Base-by-base conservation (phyloP, 2,329 filamentous ascomycete genomes). In the Fusarium albidum region DNA sequence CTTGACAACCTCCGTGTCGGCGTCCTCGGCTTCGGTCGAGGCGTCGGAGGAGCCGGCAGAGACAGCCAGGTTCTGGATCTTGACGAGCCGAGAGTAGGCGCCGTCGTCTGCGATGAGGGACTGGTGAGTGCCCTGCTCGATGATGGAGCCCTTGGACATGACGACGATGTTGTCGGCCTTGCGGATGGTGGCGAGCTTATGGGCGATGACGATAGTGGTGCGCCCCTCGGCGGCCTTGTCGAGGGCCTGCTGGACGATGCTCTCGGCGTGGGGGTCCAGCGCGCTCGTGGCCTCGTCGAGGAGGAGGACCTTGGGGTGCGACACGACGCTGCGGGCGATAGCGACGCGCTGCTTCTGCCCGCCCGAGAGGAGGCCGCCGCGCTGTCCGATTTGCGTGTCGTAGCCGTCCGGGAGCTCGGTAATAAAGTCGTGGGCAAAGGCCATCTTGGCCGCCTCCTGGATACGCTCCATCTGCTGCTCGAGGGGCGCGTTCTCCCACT, bases 271-370 rank as follows among this genome's bases (percentile, higher is more conserved):
- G 1, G 73, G 68, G 40, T 77, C 73, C 18, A 77, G 67, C 9
- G 85, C 83, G 39, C 81, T 85, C 0, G 86, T 89, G 2, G 86
- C 86, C 69, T 89, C 86, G 59, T 89, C 86, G 2, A 89, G 73
- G 13, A 89, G 80, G 3, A 89, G 75, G 18, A 89, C 83, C 2
- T 76, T 75, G 0, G 86, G 85, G 35, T 84, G 73, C 15, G 82
- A 81, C 25, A 89, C 75, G 44, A 89, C 84, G 35, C 82, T 83
- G 21, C 86, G 78, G 3, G 86, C 86, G 51, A 89, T 89, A 1
- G 85, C 82, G 11, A 89, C 76, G 13, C 86, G 78, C 63, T 89
- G 86, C 31, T 85, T 79, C 64, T 89, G 86, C 3, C 86, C 86
- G 18, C 86, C 86, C n/a, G 83, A 87, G 1, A 89, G 73, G 44